Conservation (phyloP, 179 eudicot species). For the Corrigiola litoralis region DNA sequence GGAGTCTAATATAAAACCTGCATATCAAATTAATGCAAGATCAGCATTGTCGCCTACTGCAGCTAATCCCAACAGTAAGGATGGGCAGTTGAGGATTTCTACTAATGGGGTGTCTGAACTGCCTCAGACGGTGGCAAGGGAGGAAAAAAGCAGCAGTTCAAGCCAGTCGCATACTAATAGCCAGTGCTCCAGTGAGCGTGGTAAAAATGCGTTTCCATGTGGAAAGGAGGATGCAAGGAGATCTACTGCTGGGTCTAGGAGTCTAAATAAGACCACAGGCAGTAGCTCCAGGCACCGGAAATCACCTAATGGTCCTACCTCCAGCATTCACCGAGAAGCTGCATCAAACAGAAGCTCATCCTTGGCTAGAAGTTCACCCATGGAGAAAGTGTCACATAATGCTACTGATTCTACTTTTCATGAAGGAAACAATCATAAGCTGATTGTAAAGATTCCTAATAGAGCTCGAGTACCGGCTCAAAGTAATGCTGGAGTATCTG, state of each 20-base stretch:
- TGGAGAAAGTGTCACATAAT: slow-evolving; percentile 46
- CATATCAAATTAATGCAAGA: slow-evolving; percentile 11
- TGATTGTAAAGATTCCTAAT: slow-evolving; percentile 74
- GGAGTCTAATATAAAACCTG: slow-evolving; percentile 26
- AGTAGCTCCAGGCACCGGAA: slow-evolving; percentile 47
- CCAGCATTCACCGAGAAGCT: slow-evolving; percentile 45
- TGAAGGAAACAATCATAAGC: slow-evolving; percentile 53
- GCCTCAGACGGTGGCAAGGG: slow-evolving; percentile 21
- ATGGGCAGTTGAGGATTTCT: slow-evolving; percentile 22
- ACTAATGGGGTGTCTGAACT: slow-evolving; percentile 25
- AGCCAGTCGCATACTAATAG: slow-evolving; percentile 39
- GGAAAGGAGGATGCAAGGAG: slow-evolving; percentile 37
- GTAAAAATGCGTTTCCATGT: slow-evolving; percentile 20
- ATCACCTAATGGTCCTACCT: slow-evolving; percentile 33
- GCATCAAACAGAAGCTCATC: slow-evolving; percentile 31
- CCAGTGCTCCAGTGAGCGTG: slow-evolving; percentile 39
- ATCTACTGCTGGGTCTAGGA: slow-evolving; percentile 51
- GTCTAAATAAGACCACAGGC: slow-evolving; percentile 41
- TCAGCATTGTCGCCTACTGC: slow-evolving; percentile 22
- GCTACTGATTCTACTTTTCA: slow-evolving; percentile 34
- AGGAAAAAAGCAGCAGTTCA: slow-evolving; percentile 37
- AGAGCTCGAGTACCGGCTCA: slow-evolving; percentile 67
- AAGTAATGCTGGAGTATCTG: slow-evolving; percentile 37
- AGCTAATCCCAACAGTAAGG: slow-evolving; percentile 19
- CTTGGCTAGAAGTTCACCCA: slow-evolving; percentile 26